phyloP scores from a whole-genome alignment of 495 filamentous ascomycete species.

The Trichoderma parareesei region DNA sequence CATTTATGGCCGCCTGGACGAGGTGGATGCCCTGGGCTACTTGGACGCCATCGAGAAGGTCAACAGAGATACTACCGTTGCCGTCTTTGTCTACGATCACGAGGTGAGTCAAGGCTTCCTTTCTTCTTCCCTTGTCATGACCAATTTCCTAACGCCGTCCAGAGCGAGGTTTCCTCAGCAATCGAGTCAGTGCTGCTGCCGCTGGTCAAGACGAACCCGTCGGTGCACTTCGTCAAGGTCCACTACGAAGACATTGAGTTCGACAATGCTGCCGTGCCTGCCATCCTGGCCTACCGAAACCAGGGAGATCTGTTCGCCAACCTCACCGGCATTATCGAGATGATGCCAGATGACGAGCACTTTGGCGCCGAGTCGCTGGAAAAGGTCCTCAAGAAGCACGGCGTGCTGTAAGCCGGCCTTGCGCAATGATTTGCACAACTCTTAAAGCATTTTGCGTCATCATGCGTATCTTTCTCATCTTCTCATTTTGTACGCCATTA shows the following conservation, averaged over 20 bases:
- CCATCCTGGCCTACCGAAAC: slow-evolving; percentile 77
- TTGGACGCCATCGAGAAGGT: slow-evolving; percentile 93
- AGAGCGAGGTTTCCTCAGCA: slow-evolving; percentile 67
- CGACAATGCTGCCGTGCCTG: slow-evolving; percentile 80
- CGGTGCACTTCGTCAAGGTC: slow-evolving; percentile 81
- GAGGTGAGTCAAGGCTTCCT: slow-evolving; percentile 47
- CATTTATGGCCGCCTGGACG: slow-evolving; percentile 67
- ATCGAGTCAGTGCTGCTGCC: slow-evolving; percentile 69
- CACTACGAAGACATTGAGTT: slow-evolving; percentile 93
- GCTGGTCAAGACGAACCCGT: slow-evolving; percentile 59
- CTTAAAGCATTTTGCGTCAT: not conserved
- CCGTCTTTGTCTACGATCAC: slow-evolving; percentile 90
- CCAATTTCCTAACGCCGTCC: slow-evolving; percentile 10
- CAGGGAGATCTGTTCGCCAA: slow-evolving; percentile 85
- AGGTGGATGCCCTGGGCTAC: slow-evolving; percentile 84
- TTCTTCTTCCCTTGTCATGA: slow-evolving; percentile 14
- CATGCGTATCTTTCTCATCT: not conserved
- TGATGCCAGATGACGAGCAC: slow-evolving; percentile 62
- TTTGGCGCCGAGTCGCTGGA: slow-evolving; percentile 44
- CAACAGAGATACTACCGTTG: slow-evolving; percentile 71
- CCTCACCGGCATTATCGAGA: slow-evolving; percentile 74
- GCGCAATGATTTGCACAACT: not conserved
- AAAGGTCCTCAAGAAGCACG: slow-evolving; percentile 37
- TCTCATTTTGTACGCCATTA: not conserved
- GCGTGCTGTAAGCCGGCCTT: slow-evolving; percentile 23